phyloP scores from a whole-genome alignment of 495 filamentous ascomycete species.

The Endocarpon pusillum region DNA sequence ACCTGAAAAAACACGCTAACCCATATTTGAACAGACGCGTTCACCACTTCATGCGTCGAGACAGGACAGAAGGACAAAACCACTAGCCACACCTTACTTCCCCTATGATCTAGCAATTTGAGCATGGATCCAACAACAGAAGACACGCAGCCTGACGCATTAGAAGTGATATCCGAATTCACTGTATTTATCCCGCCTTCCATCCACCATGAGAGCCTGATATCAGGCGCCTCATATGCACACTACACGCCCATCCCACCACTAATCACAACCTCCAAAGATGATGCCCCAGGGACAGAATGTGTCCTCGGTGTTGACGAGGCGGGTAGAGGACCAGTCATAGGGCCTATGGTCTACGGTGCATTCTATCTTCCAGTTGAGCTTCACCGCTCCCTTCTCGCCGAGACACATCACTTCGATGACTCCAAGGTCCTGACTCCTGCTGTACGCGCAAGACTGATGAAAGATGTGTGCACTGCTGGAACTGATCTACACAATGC shows the following conservation, averaged over 20 bases:
- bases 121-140: too few species aligned
- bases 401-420: constrained; percentile 65
- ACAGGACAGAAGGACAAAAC: too few species aligned
- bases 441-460: constrained; percentile 50
- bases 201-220: constrained; percentile 40
- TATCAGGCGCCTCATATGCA: constrained; percentile 64
- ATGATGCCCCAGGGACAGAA: constrained; percentile 17
- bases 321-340: constrained; percentile 84
- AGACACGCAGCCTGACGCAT: background rate
- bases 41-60: too few species aligned
- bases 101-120: background rate
- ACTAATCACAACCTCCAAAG: constrained; percentile 16
- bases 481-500: constrained; percentile 41
- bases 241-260: constrained; percentile 57
- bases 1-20: too few species aligned
- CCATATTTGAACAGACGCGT: constrained; percentile 3
- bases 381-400: constrained; percentile 53
- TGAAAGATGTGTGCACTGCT: constrained; percentile 55
- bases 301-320: constrained; percentile 85
- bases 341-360: constrained; percentile 95
- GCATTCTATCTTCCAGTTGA: constrained; percentile 64
- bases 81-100: too few species aligned
- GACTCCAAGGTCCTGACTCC: constrained; percentile 81
- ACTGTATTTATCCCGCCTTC: constrained; percentile 69
- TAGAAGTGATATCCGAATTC: constrained; percentile 36